Evolutionary conservation across 2,329 filamentous ascomycete species (phyloP), one percentile per base, ranked within the genome.

Genomic region (Sclerotinia minor): DNA sequence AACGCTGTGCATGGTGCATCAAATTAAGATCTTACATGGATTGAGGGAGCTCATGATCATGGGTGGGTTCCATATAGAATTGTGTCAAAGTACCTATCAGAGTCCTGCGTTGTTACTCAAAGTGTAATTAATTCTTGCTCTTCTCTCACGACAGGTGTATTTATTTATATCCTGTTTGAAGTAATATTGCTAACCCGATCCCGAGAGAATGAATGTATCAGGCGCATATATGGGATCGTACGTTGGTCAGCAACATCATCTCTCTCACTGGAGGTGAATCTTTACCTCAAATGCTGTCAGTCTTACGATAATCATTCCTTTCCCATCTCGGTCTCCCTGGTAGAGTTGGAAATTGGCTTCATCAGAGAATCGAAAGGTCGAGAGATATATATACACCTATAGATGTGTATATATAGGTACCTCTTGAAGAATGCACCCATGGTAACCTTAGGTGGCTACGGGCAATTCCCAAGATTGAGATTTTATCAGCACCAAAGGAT

Each of bases 1-100:
- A 61, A 67, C 65, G 65, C 65, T 67, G 65, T 67, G 65, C 65
- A 67, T 61, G 55, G 45, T 67, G 65, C 55, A 67, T 67, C 55
- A 63, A 67, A 61, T 67, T 53, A 67, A 67, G 65, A 44, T 67
- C 55, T 50, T 38, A 35, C 65, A 61, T 61, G 65, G 58, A 35
- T 59, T 52, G 44, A 35, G n/a, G 41, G 53, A 49, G 55, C 21
- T 26, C 15, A 17, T 66, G 53, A 29, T 26, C 26, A 17, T 66
- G 53, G 44, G 13, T 63, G 38, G 35, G 44, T 61, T n/a, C 35
- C 52, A 57, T 41, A 44, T 63, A 26, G 35, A 52, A n/a, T 45
- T 63, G 35, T 63, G 58, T n/a, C 65, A 63, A 50, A 61, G 17
- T 26, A 19, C 49, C 6, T 5, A 29, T n/a, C 65, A 63, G 50